A percentile compares a stretch with the other conserved stretches of the same genome.
These are phyloP conservation scores for Boletellus emodensis DNA, from an alignment of 768 basidiomycete genomes.

Conservation along the genomic window DNA sequence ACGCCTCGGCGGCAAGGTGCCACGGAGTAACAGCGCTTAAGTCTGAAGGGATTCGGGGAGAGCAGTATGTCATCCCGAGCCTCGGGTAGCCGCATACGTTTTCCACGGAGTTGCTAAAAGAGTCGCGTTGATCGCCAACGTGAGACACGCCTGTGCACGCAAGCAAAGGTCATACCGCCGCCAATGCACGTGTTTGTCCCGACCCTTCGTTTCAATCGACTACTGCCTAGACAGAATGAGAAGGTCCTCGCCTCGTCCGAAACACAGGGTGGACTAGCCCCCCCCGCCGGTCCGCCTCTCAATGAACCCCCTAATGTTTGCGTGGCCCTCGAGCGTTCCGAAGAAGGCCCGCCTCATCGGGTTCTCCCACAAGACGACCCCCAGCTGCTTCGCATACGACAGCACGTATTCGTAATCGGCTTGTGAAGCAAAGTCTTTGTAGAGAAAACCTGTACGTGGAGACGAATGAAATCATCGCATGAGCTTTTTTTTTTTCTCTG, in stretches of 20 bases:
- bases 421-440: slow-evolving; percentile 81
- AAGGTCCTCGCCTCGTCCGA: not conserved
- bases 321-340: slow-evolving; percentile 71
- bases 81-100: slow-evolving; percentile 3
- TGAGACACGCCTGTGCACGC: not conserved
- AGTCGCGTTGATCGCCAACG: slow-evolving; percentile 13
- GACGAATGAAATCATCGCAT: slow-evolving; percentile 2
- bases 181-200: not conserved
- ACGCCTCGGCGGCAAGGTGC: not conserved
- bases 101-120: not conserved
- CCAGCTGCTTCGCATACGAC: slow-evolving; percentile 79
- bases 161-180: not conserved
- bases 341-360: slow-evolving; percentile 74
- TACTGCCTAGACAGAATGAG: slow-evolving; percentile 1
- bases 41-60: too few species aligned
- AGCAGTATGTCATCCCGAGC: slow-evolving; percentile 12
- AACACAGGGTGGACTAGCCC: slow-evolving; percentile 15
- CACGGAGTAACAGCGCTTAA: slow-evolving; percentile 7
- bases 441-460: slow-evolving; percentile 67
- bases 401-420: slow-evolving; percentile 86
- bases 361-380: slow-evolving; percentile 83
- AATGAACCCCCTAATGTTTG: slow-evolving; percentile 75
- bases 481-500: slow-evolving; percentile 8
- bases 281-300: slow-evolving; percentile 57
- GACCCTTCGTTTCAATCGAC: slow-evolving; percentile 3